These are phyloP conservation scores for Vitis hybrid DNA, from an alignment of 177 flowering plant species.

Conservation along the genomic window DNA sequence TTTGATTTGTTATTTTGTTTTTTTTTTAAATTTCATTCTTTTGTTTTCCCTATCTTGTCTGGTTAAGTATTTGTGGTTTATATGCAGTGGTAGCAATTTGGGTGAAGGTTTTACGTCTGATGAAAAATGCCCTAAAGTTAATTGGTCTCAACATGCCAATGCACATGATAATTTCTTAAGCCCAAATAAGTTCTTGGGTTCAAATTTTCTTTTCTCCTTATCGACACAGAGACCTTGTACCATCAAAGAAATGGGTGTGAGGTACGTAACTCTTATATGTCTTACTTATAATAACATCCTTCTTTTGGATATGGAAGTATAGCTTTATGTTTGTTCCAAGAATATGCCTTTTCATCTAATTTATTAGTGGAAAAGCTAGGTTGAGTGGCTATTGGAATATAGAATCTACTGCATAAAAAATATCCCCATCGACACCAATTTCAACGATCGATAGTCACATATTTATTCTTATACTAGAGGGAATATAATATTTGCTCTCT, in stretches of 20 bases:
- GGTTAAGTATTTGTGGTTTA: constrained; percentile 3
- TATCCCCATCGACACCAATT: not conserved
- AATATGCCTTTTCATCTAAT: not conserved
- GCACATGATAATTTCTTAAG: constrained; percentile 48
- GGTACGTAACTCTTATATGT: constrained; percentile 26
- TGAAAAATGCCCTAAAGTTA: constrained; percentile 42
- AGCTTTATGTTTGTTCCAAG: not conserved
- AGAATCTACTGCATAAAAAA: not conserved
- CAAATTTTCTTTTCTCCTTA: constrained; percentile 70
- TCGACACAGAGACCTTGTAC: constrained; percentile 48
- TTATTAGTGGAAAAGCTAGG: no score
- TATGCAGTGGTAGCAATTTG: constrained; percentile 28
- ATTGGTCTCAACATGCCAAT: constrained; percentile 62
- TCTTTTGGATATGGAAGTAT: not conserved
- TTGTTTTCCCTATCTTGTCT: not conserved
- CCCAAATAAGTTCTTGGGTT: constrained; percentile 49
- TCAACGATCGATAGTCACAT: not conserved
- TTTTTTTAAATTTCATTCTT: no score
- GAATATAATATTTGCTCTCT: not conserved
- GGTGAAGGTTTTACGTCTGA: constrained; percentile 20
- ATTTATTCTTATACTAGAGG: not conserved
- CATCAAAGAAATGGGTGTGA: constrained; percentile 26
- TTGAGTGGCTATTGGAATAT: not conserved
- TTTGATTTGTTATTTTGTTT: constrained; percentile 1
- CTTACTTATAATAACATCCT: not conserved